Conservation (phyloP, 2,329 filamentous ascomycete species). For the Apiospora pterosperma region DNA sequence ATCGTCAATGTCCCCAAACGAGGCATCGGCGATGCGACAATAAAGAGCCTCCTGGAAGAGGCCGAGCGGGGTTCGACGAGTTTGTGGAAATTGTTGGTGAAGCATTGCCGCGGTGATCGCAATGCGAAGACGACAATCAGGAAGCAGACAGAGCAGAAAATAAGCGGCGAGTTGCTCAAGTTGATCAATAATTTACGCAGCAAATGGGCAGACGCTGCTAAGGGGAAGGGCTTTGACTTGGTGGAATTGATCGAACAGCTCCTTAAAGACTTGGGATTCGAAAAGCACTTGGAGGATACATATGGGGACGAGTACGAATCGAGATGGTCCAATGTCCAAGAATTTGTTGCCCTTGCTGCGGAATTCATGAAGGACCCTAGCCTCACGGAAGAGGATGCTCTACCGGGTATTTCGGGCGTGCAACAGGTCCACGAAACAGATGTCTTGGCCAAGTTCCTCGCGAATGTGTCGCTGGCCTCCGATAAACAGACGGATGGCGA, state of each 20-base stretch:
- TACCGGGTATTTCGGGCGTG: constrained; percentile 68
- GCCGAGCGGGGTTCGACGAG: constrained; percentile 67
- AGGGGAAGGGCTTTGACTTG: constrained; percentile 32
- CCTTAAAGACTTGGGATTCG: constrained; percentile 65
- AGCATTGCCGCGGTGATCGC: constrained; percentile 49
- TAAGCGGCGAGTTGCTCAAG: constrained; percentile 47
- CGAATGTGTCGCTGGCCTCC: constrained; percentile 83
- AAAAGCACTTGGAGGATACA: constrained; percentile 68
- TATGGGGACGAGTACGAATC: constrained; percentile 68
- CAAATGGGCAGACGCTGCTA: constrained; percentile 25
- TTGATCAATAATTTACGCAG: constrained; percentile 36
- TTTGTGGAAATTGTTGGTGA: constrained; percentile 70
- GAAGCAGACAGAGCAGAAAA: constrained; percentile 48
- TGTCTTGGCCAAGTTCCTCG: constrained; percentile 73
- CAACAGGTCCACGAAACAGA: constrained; percentile 64
- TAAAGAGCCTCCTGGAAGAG: constrained; percentile 72
- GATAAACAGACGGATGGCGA: constrained; percentile 67
- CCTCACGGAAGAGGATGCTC: constrained; percentile 47
- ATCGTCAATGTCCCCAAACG: constrained; percentile 83
- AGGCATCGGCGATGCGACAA: constrained; percentile 75
- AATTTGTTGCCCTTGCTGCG: constrained; percentile 75
- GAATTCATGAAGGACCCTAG: constrained; percentile 58
- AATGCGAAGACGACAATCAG: constrained; percentile 46
- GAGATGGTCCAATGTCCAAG: constrained; percentile 84
- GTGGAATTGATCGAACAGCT: constrained; percentile 49